Evolutionary conservation across 1,284 basidiomycete species (phyloP).

Genomic region (Boletus chippewaensis): DNA sequence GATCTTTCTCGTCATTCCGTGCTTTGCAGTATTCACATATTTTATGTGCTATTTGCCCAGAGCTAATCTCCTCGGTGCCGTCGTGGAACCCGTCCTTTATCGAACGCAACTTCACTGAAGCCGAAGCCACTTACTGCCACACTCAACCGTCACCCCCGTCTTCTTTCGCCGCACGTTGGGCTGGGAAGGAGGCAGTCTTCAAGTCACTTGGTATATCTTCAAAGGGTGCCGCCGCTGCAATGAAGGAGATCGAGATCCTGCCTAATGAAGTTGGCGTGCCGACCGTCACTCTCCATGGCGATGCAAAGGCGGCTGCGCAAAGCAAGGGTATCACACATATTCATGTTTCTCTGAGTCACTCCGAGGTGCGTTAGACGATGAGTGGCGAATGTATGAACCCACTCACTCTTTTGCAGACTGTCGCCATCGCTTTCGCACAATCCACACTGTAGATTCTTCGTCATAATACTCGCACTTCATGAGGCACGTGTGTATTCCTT

Average conservation of each 20-base stretch:
- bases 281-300: conserved; percentile 74
- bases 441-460: conserved; percentile 35
- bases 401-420: conserved; percentile 43
- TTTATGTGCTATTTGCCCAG: conserved; percentile 37
- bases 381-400: conserved; percentile 1
- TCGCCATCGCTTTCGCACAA: conserved; percentile 79
- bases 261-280: conserved; percentile 67
- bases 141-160: conserved; percentile 82
- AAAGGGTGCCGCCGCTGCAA: conserved; percentile 85
- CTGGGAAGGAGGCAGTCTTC: conserved; percentile 97
- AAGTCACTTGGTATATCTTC: conserved; percentile 91
- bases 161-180: conserved; percentile 96
- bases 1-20: background rate
- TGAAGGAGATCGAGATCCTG: conserved; percentile 97
- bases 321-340: conserved; percentile 72
- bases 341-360: conserved; percentile 87
- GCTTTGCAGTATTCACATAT: conserved; percentile 14
- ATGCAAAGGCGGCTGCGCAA: conserved; percentile 70
- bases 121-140: conserved; percentile 83
- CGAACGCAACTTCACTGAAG: conserved; percentile 87
- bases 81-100: conserved; percentile 88
- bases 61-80: conserved; percentile 89
- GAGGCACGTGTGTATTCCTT: conserved; percentile 2
- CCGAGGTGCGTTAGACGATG: conserved; percentile 53
- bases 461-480: conserved; percentile 1